These are phyloP conservation scores for Microdochium bolleyi DNA, from an alignment of 2,329 filamentous ascomycete genomes.

Conservation along the genomic window DNA sequence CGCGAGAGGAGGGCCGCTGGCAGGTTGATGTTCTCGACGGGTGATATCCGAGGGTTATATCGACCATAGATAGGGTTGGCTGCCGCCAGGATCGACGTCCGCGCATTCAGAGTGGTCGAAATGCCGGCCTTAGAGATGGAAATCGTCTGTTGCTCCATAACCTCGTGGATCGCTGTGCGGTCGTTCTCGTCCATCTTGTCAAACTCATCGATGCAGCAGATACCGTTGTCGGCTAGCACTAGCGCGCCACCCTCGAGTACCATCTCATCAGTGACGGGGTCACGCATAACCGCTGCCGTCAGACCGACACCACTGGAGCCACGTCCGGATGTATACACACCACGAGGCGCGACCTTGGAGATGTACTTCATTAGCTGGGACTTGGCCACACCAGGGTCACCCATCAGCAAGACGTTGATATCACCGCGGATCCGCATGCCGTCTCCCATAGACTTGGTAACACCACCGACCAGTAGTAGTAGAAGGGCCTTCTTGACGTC, in stretches of 20 bases:
- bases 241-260: slow-evolving; percentile 74
- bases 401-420: slow-evolving; percentile 98
- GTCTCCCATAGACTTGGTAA: slow-evolving; percentile 93
- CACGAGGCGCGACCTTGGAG: slow-evolving; percentile 91
- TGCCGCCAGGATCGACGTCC: slow-evolving; percentile 90
- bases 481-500: slow-evolving; percentile 98
- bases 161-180: slow-evolving; percentile 76
- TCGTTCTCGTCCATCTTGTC: slow-evolving; percentile 87
- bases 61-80: slow-evolving; percentile 96
- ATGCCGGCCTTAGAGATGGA: slow-evolving; percentile 72
- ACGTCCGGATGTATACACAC: slow-evolving; percentile 75
- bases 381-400: slow-evolving; percentile 98
- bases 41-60: slow-evolving; percentile 95
- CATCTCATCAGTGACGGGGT: slow-evolving; percentile 79
- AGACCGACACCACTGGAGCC: slow-evolving; percentile 77
- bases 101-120: slow-evolving; percentile 78
- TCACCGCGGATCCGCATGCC: slow-evolving; percentile 99
- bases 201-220: slow-evolving; percentile 82
- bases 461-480: slow-evolving; percentile 90
- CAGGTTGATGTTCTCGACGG: slow-evolving; percentile 98
- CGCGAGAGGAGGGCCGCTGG: slow-evolving; percentile 93
- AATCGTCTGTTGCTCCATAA: slow-evolving; percentile 84
- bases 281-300: slow-evolving; percentile 76
- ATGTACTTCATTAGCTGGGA: slow-evolving; percentile 98
- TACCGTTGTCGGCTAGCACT: slow-evolving; percentile 73